Evolutionary conservation across 2,329 filamentous ascomycete genomes (phyloP), one percentile per base, ranked within the genome.

Genomic region (Epichloe sibirici): DNA sequence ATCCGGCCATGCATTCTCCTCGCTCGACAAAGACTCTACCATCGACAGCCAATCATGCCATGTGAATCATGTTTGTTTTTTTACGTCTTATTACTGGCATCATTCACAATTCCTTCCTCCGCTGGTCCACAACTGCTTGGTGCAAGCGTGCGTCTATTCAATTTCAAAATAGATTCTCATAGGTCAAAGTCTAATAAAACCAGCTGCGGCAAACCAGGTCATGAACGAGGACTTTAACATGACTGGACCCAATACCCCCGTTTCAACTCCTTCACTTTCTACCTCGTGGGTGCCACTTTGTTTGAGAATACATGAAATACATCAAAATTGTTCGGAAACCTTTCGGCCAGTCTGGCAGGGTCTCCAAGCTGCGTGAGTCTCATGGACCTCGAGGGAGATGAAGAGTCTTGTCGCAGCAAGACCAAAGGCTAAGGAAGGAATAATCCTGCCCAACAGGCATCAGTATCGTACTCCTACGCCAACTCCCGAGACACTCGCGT

Each of bases 391-490:
- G 13, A n/a, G 5, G 37, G 37, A n/a, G 7, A 39, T 5, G 13
- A 39, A 34, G 34, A 31, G 21, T 17, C 21, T 25, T 13, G 34
- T 9, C 15, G 44, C 11, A 45, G 17, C 15, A 31, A 38, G 17
- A 43, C 35, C 28, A 44, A 11, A 28, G 11, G 13, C 12, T 28
- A 23, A 23, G 23, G 21, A 25, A 37, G 37, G 17, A 42, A 39
- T 43, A 7, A 28, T 46, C 25, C 28, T 38, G 23, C 40, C 42
- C 48, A 37, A 43, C 40, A 40, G 23, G 9, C n/a, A 37, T 38
- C 40, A n/a, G 4, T 34, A 44, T n/a, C 34, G 23, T 51, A 31
- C 48, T 44, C 48, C 44, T 51, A 31, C 48, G 48, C 48, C 44
- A 39, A 51, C 28, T 23, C 48, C 31, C 39, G n/a, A 34, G 21